Percentiles rank a stretch among this genome's conserved stretches.
Evolutionary conservation across 805 yeast species (phyloP).

Genomic region (Candida broadrunensis): DNA sequence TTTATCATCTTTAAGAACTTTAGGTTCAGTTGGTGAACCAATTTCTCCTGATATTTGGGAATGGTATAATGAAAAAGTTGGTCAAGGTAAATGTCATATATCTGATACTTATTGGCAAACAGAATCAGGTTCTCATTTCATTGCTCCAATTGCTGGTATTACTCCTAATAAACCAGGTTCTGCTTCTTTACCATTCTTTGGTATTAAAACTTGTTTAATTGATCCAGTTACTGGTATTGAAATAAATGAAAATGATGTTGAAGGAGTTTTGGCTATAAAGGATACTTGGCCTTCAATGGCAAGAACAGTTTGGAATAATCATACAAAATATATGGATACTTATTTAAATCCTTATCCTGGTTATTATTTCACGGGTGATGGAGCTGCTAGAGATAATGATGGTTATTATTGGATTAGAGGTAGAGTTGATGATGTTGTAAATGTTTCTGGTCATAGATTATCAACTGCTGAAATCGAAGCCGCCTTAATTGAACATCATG

Average conservation of each 20-base stretch:
- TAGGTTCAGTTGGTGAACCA: slow-evolving; percentile 87
- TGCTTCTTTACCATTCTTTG: slow-evolving; percentile 82
- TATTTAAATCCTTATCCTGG: slow-evolving; percentile 80
- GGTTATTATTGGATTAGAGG: slow-evolving; percentile 86
- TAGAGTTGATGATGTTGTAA: slow-evolving; percentile 85
- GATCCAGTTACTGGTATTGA: slow-evolving; percentile 77
- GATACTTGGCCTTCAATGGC: slow-evolving; percentile 85
- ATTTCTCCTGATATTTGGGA: slow-evolving; percentile 86
- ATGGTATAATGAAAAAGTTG: slow-evolving; percentile 75
- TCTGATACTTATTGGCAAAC: slow-evolving; percentile 91
- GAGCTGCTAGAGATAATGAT: slow-evolving; percentile 82
- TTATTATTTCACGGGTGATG: slow-evolving; percentile 84
- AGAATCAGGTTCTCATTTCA: slow-evolving; percentile 78
- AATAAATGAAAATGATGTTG: slow-evolving; percentile 64
- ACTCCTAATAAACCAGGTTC: slow-evolving; percentile 85
- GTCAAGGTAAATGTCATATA: slow-evolving; percentile 66
- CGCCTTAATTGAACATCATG: slow-evolving; percentile 67
- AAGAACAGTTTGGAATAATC: slow-evolving; percentile 77
- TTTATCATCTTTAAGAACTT: slow-evolving; percentile 59
- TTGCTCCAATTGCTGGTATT: slow-evolving; percentile 71
- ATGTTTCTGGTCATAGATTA: slow-evolving; percentile 81
- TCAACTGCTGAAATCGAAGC: slow-evolving; percentile 91
- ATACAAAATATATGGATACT: slow-evolving; percentile 74
- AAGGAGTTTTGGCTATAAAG: slow-evolving; percentile 75
- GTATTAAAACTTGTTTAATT: slow-evolving; percentile 68